These are phyloP conservation scores for Rhynchospora tenuis DNA, from an alignment of 176 grass and related monocot species.

Conservation along the genomic window DNA sequence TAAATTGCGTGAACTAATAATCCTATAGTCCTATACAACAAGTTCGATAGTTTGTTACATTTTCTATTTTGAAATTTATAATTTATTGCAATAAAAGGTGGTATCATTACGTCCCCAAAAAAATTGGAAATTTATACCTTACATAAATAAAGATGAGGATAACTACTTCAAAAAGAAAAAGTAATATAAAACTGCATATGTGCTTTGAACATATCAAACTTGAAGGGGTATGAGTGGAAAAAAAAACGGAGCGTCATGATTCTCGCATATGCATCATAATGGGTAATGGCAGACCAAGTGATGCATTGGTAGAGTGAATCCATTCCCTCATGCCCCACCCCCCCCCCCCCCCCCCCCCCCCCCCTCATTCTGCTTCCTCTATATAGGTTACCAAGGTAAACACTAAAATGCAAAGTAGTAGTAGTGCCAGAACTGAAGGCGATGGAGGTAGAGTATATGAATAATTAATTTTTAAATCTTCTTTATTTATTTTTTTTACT, in stretches of 20 bases:
- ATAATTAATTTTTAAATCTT: neutral
- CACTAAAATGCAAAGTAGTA: neutral
- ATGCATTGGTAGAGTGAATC: conserved; percentile 3
- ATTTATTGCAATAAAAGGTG: neutral
- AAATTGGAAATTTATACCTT: no score
- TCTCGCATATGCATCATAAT: conserved; percentile 4
- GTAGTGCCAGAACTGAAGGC: neutral
- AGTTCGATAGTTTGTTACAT: no score
- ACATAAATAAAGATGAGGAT: no score
- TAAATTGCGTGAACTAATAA: no score
- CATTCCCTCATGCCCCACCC: neutral
- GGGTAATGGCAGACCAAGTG: conserved; percentile 16
- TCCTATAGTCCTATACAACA: no score
- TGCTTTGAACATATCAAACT: neutral
- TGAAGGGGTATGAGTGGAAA: neutral
- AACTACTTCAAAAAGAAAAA: no score
- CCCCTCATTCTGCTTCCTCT: neutral
- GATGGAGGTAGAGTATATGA: neutral
- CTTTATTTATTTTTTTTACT: no score
- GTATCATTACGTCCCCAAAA: no score
- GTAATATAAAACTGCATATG: neutral
- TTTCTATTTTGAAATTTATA: neutral
- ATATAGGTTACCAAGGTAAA: neutral
- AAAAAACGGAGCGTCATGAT: conserved; percentile 2
- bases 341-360: no score